Evolutionary conservation across 2,329 filamentous ascomycete genomes (phyloP), one percentile per base, ranked within the genome.

Genomic region (Aspergillus tanneri): DNA sequence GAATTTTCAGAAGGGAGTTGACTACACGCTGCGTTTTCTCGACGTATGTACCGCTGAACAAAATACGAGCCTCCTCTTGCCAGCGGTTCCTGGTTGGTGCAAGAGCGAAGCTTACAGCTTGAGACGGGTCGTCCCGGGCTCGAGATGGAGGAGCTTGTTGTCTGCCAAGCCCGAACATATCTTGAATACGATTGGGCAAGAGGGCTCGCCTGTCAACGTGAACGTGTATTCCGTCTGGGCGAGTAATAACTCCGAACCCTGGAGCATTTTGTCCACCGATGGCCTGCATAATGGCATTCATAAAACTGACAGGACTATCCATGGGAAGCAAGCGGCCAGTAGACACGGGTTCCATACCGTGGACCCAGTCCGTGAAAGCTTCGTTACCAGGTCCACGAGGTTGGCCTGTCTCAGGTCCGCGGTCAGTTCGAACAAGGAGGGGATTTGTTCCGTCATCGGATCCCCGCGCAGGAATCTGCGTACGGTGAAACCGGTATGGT

Each of bases 381-480:
- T 77, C 73, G 40, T 61, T 59, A 19, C 62, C 59, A 10, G 65
- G 54, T 19, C 57, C 65, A 55, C 70, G 68, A 18, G 62, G 64
- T 49, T 72, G 73, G 24, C 61, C 61, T 30, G 60, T 40, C 23
- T 72, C 69, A 32, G 61, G 56, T 21, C 58, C 57, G 39, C 64
- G 67, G 44, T 67, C 71, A 37, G 70, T 69, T 47, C 88, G 85
- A 55, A 90, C 86, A 45, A 97, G 81, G 10, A 97, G 77, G 35
- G 92, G 92, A 63, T 97, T 96, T 18, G 84, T 78, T 3, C 90
- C 90, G 64, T 96, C 91, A 55, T 96, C 90, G 25, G 80, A 78
- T 22, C 77, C 77, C 47, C 80, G 77, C 43, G 80, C 72, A 24
- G 79, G 74, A 11, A 68, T 59, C 41, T 72, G 66, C 27, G 61